Conservation (phyloP, 805 yeast species). For the Saturnispora diversa region DNA sequence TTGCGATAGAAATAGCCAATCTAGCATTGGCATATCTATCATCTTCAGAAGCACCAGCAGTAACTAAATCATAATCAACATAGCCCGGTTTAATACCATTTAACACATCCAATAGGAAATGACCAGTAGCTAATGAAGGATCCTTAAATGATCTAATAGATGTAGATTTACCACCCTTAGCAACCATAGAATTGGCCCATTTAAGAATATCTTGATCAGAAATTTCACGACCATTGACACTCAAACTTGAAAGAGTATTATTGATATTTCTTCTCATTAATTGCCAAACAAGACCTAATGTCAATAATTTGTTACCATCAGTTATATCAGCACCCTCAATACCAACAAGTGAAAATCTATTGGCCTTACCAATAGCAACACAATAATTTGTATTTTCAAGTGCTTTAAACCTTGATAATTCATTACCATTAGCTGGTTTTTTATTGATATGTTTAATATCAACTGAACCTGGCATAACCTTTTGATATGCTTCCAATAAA, state of each 20-base stretch:
- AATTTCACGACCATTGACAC: constrained; percentile 66
- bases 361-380: constrained; percentile 91
- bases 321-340: constrained; percentile 96
- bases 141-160: constrained; percentile 82
- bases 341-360: constrained; percentile 89
- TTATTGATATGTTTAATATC: constrained; percentile 74
- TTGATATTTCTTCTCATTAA: constrained; percentile 94
- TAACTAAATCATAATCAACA: constrained; percentile 89
- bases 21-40: constrained; percentile 91
- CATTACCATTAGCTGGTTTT: constrained; percentile 66
- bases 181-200: constrained; percentile 88
- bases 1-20: constrained; percentile 95
- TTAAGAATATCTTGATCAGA: constrained; percentile 78
- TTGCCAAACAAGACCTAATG: constrained; percentile 96
- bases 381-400: constrained; percentile 97
- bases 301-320: constrained; percentile 83
- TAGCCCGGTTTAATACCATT: constrained; percentile 96
- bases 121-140: constrained; percentile 63
- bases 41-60: constrained; percentile 70
- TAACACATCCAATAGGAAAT: constrained; percentile 79
- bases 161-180: constrained; percentile 73
- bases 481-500: constrained; percentile 86
- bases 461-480: constrained; percentile 90
- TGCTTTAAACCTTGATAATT: constrained; percentile 85
- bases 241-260: constrained; percentile 66